Percentiles rank a stretch among this genome's conserved stretches.
Conservation (phyloP, 441 rosid species). For the Erodium moschatum region DNA sequence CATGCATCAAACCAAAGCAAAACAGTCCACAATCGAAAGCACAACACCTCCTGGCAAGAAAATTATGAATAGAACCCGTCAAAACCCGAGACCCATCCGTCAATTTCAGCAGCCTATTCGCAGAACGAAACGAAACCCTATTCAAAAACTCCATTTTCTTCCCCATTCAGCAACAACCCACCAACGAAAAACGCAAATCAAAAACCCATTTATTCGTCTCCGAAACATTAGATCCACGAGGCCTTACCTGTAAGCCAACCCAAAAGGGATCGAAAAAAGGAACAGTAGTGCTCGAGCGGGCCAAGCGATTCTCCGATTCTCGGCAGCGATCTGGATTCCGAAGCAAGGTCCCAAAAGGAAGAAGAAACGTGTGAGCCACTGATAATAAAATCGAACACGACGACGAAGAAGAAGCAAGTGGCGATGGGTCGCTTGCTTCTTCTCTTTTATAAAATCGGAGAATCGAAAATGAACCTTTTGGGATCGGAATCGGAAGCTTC, state of each 20-base stretch:
- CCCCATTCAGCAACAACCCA: not conserved
- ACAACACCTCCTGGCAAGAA: constrained; percentile 31
- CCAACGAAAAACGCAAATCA: not conserved
- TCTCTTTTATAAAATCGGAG: not conserved
- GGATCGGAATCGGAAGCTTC: not conserved
- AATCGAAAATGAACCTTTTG: not conserved
- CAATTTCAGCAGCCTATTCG: not conserved
- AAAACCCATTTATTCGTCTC: not conserved
- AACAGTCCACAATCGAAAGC: not conserved
- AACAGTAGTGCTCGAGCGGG: not conserved
- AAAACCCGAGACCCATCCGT: constrained; percentile 5
- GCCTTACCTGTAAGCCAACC: not conserved
- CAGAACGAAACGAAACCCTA: constrained; percentile 6
- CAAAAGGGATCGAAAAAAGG: not conserved
- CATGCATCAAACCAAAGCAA: not conserved
- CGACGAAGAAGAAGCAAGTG: no score
- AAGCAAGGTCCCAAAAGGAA: not conserved
- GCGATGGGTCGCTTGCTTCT: not conserved
- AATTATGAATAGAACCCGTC: constrained; percentile 13
- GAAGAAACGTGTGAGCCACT: not conserved
- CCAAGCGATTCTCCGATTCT: not conserved
- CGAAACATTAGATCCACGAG: not conserved
- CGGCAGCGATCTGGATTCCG: not conserved
- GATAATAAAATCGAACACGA: not conserved
- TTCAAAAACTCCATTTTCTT: constrained; percentile 17